Percentiles rank a stretch among this genome's conserved stretches.
These are phyloP conservation scores for Pelargonium nanum DNA, from an alignment of 345 rosid genomes.

Conservation along the genomic window DNA sequence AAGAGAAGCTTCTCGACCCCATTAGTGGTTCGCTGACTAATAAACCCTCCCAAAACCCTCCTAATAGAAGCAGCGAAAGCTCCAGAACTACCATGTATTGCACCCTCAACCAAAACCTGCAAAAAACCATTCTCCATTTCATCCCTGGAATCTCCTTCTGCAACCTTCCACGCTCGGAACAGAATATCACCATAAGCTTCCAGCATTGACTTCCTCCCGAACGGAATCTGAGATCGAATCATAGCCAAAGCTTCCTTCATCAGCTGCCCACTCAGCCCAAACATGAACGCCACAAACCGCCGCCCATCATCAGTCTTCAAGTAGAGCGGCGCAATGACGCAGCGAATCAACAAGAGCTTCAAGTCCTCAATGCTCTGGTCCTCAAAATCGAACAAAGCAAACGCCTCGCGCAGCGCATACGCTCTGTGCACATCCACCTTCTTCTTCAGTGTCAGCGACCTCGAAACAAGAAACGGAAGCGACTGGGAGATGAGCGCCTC, in stretches of 20 bases:
- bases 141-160: constrained; percentile 37
- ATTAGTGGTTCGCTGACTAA: constrained; percentile 51
- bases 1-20: constrained; percentile 87
- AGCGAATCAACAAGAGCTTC: constrained; percentile 59
- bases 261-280: constrained; percentile 65
- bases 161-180: constrained; percentile 76
- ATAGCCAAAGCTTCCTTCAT: constrained; percentile 71
- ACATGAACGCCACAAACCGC: constrained; percentile 56
- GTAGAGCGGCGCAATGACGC: constrained; percentile 67
- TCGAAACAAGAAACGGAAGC: constrained; percentile 62
- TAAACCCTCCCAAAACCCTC: constrained; percentile 70
- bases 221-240: constrained; percentile 74
- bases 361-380: constrained; percentile 86
- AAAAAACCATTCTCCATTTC: constrained; percentile 73
- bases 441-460: constrained; percentile 72
- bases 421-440: constrained; percentile 76
- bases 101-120: constrained; percentile 61
- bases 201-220: constrained; percentile 73
- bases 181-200: constrained; percentile 79
- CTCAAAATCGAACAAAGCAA: constrained; percentile 63
- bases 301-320: constrained; percentile 78
- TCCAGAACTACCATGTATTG: constrained; percentile 46
- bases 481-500: constrained; percentile 68
- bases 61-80: constrained; percentile 59
- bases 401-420: constrained; percentile 63